Evolutionary conservation across 768 basidiomycete genomes (phyloP), one percentile per base, ranked within the genome.

Genomic region (Chalciporus chontae): DNA sequence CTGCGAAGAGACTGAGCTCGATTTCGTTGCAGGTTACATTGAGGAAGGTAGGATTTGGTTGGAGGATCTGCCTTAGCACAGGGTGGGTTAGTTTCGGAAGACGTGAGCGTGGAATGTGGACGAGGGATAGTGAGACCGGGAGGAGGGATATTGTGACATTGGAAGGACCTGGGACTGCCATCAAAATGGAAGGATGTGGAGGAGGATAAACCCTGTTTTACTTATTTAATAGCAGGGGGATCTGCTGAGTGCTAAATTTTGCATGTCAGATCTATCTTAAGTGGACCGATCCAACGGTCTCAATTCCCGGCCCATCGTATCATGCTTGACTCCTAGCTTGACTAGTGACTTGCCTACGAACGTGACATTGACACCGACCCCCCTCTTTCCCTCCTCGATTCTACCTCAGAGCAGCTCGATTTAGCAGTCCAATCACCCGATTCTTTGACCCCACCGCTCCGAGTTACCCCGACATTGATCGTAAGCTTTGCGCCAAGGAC

Each of bases 1-100:
- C 83, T 31, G 81, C 85, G 58, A 90, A 88, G 43, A 87, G 69
- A 64, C 78, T 80, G 66, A 91, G 83, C 67, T 90, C 88, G 55
- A 89, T 78, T 55, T 86, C 79, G 63, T 91, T 91, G 70, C 78
- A 85, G 45, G 85, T 87, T 49, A 89, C 75, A 59, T 83, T 87
- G 62, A 89, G 75, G 64, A 89, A 89, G 6, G 76, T 74, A 14
- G 84, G 82, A 52, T 71, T 73, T 3, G 84, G 83, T 43, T 79
- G 78, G 46, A 89, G 78, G 50, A 89, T 79, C 65, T 85, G 84
- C 52, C 78, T 78, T 54, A 90, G 75, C 63, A 90, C 63, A 24
- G 79, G 79, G 54, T 81, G 77, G 8, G 78, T 78, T 46, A 87
- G 72, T 2, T 74, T 69, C 23, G 74, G 62, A 14, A 88, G 77